Evolutionary conservation across 1,284 basidiomycete genomes (phyloP).

Genomic region (Megacollybia platyphylla): DNA sequence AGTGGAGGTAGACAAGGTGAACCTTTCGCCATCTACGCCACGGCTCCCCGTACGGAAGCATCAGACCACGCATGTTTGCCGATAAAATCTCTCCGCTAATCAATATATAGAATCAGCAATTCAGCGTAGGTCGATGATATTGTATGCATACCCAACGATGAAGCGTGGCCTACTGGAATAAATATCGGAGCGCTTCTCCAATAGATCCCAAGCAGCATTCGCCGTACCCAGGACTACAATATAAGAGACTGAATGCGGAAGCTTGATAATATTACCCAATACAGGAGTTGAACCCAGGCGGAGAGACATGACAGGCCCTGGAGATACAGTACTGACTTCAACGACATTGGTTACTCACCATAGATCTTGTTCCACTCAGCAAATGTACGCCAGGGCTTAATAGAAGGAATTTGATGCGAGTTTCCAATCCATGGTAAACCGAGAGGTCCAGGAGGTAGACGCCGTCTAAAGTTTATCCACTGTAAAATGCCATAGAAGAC

Average conservation of each 20-base stretch:
- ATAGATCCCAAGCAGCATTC: not conserved
- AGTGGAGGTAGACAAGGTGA: not conserved
- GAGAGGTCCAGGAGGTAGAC: not conserved
- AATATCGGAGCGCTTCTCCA: not conserved
- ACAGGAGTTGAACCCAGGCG: not conserved
- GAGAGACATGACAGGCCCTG: not conserved
- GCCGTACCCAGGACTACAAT: not conserved
- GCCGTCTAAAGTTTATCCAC: not conserved
- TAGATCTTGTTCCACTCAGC: not conserved
- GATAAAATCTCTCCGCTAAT: slow-evolving; percentile 33
- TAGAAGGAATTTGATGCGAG: not conserved
- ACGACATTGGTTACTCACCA: not conserved
- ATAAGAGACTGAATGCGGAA: too few species aligned
- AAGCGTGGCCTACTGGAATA: not conserved
- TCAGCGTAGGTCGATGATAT: too few species aligned
- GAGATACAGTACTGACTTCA: not conserved
- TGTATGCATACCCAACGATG: not conserved
- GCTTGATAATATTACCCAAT: not conserved
- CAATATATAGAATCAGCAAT: not conserved
- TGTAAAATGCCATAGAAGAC: not conserved
- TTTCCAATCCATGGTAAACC: not conserved
- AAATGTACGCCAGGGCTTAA: not conserved
- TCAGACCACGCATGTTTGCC: slow-evolving; percentile 31
- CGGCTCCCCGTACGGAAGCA: slow-evolving; percentile 29
- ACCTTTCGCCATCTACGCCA: slow-evolving; percentile 43